phyloP scores from a whole-genome alignment of 2,329 filamentous ascomycete species.

The Pseudogymnoascus sp. region DNA sequence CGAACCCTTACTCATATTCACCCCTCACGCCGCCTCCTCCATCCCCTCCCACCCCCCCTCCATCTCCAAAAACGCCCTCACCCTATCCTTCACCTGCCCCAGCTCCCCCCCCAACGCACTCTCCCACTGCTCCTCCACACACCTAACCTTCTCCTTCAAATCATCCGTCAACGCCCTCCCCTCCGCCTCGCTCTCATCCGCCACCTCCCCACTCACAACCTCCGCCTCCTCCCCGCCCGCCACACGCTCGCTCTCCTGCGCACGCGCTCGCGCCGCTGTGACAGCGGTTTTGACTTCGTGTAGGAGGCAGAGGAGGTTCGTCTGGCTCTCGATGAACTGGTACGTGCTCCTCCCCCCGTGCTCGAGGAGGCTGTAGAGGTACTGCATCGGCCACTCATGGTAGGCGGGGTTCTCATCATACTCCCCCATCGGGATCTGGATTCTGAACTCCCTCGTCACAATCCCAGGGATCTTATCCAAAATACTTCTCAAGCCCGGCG shows the following conservation, averaged over 20 bases:
- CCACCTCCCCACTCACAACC: conserved; percentile 35
- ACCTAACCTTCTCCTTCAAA: conserved; percentile 83
- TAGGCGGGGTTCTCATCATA: conserved; percentile 82
- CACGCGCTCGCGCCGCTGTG: conserved; percentile 58
- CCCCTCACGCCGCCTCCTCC: conserved; percentile 14
- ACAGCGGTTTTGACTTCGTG: conserved; percentile 83
- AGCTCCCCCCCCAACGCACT: conserved; percentile 77
- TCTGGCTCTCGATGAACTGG: conserved; percentile 94
- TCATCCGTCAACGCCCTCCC: conserved; percentile 69
- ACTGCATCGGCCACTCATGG: conserved; percentile 73
- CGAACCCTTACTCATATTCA: background rate
- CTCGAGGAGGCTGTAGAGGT: conserved; percentile 74
- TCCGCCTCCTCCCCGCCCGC: conserved; percentile 32
- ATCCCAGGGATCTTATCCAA: conserved; percentile 65
- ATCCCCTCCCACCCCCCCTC: conserved; percentile 82
- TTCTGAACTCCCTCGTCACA: conserved; percentile 45
- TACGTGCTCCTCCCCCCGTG: conserved; percentile 91
- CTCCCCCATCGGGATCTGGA: conserved; percentile 72
- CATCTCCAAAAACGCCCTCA: conserved; percentile 64
- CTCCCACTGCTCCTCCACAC: conserved; percentile 86
- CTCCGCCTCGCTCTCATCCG: conserved; percentile 56
- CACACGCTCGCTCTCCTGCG: conserved; percentile 56
- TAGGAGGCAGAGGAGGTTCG: conserved; percentile 78
- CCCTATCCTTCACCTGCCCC: conserved; percentile 62
- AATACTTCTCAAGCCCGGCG: conserved; percentile 68